Conservation (phyloP, 169 alveolate species). For the Cryptosporidium viatorum region DNA sequence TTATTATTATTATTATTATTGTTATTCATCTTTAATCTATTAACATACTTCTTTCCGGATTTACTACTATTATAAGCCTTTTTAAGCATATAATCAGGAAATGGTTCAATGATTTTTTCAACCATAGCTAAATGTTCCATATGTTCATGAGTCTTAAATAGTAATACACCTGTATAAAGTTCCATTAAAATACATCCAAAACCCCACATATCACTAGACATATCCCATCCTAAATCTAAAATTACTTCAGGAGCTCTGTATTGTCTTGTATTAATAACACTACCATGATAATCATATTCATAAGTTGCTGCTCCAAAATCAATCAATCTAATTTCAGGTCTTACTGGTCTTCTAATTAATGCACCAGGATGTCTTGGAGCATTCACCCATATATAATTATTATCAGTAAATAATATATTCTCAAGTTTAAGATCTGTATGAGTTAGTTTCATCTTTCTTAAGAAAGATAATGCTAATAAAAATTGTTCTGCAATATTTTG, state of each 20-base stretch:
- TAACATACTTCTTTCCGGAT: constrained; percentile 48
- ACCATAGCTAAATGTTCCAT: constrained; percentile 95
- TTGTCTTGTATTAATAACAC: constrained; percentile 97
- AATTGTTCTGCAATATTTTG: constrained; percentile 92
- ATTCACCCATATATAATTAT: constrained; percentile 79
- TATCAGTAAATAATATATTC: constrained; percentile 91
- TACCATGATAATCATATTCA: constrained; percentile 94
- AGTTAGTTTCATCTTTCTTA: constrained; percentile 90
- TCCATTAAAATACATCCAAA: constrained; percentile 95
- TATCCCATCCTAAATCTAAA: constrained; percentile 93
- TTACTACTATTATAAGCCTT: constrained; percentile 45
- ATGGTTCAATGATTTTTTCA: constrained; percentile 86
- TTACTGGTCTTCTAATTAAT: constrained; percentile 84
- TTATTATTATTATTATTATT: neutral
- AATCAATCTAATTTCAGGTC: constrained; percentile 91
- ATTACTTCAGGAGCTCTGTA: constrained; percentile 99
- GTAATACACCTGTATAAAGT: constrained; percentile 92
- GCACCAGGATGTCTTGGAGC: constrained; percentile 82
- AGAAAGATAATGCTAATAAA: constrained; percentile 91
- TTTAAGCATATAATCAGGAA: constrained; percentile 87
- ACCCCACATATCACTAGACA: constrained; percentile 96
- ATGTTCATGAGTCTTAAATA: constrained; percentile 94
- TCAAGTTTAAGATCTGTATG: constrained; percentile 99
- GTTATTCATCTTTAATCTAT: neutral
- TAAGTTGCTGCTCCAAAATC: constrained; percentile 99